Evolutionary conservation across 163 green algal species (phyloP), one percentile per base, ranked within the genome.

Genomic region (Scenedesmus sp.): DNA sequence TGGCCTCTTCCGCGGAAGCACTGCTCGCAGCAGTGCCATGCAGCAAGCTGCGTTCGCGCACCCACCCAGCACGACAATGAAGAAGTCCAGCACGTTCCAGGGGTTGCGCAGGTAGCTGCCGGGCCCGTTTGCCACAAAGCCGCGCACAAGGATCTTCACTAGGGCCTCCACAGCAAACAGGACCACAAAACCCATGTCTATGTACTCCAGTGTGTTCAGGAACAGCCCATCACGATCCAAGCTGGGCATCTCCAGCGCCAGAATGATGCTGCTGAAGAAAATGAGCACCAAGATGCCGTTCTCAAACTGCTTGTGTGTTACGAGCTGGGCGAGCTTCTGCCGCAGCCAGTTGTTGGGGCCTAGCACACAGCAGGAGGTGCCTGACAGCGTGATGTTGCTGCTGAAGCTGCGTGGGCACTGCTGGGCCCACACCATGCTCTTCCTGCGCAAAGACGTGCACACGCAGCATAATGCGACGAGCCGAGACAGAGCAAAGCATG

Each of bases 11-110:
- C n/a, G n/a, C n/a, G n/a, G n/a, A n/a, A n/a, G n/a, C n/a, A n/a
- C n/a, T n/a, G n/a, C n/a, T n/a, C n/a, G n/a, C n/a, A n/a, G n/a
- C n/a, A n/a, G n/a, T n/a, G n/a, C n/a, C 35, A n/a, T 81, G 72
- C 33, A 42, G 72, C 10, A 30, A 80, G 68, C 68, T 44, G 33
- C 35, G 30, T 7, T 33, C 40, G 7, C 78, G 12, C 40, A 81
- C 87, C 37, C 56, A 91, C 87, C 87, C 84, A 92, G 42, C 81
- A 96, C 35, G 3, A 97, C 94, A 51, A 97, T 93, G 3, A 94
- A 20, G 30, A 97, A 95, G 89, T 98, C 96, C 49, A 97, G 93
- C 22, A 96, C 43, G 86, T 97, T 98, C 95, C 96, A 98, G 12
- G 89, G 35, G 51, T 83, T 92, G 53, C 94, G 90, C 22, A 97